Evolutionary conservation across 352 stramenopile species (phyloP), one percentile per base, ranked within the genome.

Genomic region (Blastocystis sp.): DNA sequence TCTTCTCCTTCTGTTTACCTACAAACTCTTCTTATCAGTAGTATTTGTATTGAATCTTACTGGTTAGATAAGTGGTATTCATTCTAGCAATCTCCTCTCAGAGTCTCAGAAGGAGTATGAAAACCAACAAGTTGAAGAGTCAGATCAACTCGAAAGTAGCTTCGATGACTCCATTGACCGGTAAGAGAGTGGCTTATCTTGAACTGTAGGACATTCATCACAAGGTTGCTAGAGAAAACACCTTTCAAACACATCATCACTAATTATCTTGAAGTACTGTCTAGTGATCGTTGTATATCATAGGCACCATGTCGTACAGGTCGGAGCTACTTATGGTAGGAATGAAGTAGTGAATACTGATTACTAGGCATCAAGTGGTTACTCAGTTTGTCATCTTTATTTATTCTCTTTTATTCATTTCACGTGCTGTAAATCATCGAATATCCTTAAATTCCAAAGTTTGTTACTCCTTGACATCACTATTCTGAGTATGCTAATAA

Each of bases 401-500:
- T 6, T 81, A 37, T 40, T 59, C 70, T 17, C 33, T 81, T n/a
- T 81, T 59, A 17, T 81, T 81, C 24, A 60, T 59, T 0, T 51
- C 22, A 4, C 17, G 70, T 13, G 70, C 70, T 27, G 40, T 81
- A 17, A 81, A 60, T 35, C 17, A n/a, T 22, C 35, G 40, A 17
- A 79, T 79, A 79, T 79, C 68, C 68, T 59, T 57, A 6, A 6
- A 53, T 75, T 42, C 42, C 19, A 24, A 9, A 13, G 5, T 30
- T 40, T 13, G 22, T 40, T 19, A 5, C 9, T 7, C 19, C 40
- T 79, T 58, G 35, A 60, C 27, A 19, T 27, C 37, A 81, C 13
- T 81, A 64, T 64, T 81, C 70, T 33, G 70, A 24, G 48, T 81
- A 60, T 27, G 33, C 40, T 6, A 81, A 81, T 42, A 81, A 62